Percentiles rank a stretch among this genome's conserved stretches.
Conservation (phyloP, 129 eudicot genomes). For the Centaurea solstitialis region DNA sequence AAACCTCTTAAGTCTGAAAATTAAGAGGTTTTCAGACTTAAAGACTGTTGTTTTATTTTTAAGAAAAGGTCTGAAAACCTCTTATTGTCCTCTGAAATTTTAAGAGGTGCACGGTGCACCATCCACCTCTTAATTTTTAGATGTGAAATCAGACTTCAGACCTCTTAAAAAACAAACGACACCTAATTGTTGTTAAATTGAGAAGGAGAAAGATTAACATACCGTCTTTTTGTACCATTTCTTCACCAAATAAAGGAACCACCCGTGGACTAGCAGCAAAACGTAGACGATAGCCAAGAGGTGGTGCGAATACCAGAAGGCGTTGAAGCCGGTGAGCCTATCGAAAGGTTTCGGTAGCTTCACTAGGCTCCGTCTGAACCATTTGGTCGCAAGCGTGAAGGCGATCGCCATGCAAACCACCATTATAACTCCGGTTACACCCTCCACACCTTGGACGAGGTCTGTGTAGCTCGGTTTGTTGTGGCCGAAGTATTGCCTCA, state of each 20-base stretch:
- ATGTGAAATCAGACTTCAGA: no score
- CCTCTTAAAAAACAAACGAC: no score
- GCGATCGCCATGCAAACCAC: constrained; percentile 71
- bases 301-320: constrained; percentile 99
- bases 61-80: no score
- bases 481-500: constrained; percentile 52
- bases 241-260: constrained; percentile 80
- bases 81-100: no score
- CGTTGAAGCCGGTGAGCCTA: constrained; percentile 91
- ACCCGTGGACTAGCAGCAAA: constrained; percentile 78
- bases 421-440: constrained; percentile 86
- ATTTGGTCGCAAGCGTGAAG: constrained; percentile 71
- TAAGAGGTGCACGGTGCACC: no score
- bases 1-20: no score
- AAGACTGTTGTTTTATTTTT: no score
- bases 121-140: no score
- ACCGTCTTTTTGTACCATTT: constrained; percentile 92
- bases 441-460: constrained; percentile 70
- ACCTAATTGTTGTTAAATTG: neutral
- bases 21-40: no score
- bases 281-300: constrained; percentile 76
- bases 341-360: constrained; percentile 90
- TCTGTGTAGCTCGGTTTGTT: constrained; percentile 57
- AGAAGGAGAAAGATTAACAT: constrained; percentile 16
- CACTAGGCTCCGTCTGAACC: constrained; percentile 86